These are phyloP conservation scores for Lactifluus volemus DNA, from an alignment of 768 basidiomycete species.

Conservation along the genomic window DNA sequence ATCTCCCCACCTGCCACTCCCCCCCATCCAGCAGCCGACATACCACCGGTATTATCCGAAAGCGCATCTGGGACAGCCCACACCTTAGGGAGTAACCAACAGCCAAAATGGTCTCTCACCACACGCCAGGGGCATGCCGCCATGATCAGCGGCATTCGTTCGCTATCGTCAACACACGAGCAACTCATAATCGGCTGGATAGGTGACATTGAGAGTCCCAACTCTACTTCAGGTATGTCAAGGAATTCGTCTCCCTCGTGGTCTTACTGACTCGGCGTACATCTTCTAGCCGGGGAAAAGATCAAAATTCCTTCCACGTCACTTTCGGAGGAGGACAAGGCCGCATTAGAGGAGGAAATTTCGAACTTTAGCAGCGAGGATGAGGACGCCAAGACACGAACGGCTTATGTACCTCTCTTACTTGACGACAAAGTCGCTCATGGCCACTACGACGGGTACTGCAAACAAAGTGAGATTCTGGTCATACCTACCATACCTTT, in stretches of 20 bases:
- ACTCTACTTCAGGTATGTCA: slow-evolving; percentile 23
- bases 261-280: neutral
- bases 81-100: slow-evolving; percentile 17
- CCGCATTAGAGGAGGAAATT: slow-evolving; percentile 57
- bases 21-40: slow-evolving; percentile 46
- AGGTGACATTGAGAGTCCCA: slow-evolving; percentile 60
- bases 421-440: slow-evolving; percentile 82
- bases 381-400: slow-evolving; percentile 47
- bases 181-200: slow-evolving; percentile 93
- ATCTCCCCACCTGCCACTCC: slow-evolving; percentile 75
- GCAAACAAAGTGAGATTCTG: slow-evolving; percentile 78
- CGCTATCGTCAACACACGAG: slow-evolving; percentile 74
- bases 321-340: slow-evolving; percentile 54
- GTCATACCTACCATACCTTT: neutral
- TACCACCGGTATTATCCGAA: slow-evolving; percentile 26
- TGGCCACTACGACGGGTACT: slow-evolving; percentile 95
- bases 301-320: slow-evolving; percentile 39
- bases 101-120: slow-evolving; percentile 59
- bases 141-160: slow-evolving; percentile 89
- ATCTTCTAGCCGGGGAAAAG: slow-evolving; percentile 21
- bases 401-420: slow-evolving; percentile 85
- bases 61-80: slow-evolving; percentile 11
- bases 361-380: slow-evolving; percentile 51
- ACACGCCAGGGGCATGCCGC: slow-evolving; percentile 87
- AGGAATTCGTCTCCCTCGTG: slow-evolving; percentile 11